Evolutionary conservation across 1,284 basidiomycete genomes (phyloP), one percentile per base, ranked within the genome.

Genomic region (Phellopilus nigrolimitatus): DNA sequence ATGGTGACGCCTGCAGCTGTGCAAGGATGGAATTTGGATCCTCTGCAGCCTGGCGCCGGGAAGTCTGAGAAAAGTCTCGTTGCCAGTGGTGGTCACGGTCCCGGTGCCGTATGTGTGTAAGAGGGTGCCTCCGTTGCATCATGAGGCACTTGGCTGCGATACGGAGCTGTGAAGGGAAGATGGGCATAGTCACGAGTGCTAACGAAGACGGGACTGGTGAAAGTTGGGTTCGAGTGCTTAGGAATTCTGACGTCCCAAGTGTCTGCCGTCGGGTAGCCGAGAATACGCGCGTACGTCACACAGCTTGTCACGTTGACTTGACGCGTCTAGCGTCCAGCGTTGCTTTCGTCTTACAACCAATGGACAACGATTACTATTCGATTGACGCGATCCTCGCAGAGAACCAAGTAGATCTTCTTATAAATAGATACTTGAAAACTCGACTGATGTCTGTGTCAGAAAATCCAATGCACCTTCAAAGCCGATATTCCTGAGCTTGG

Each of bases 301-400:
- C 25, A n/a, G 31, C 53, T 28, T 22, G 50, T 50, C 31, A 37
- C 31, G 53, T 21, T 40, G 38, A 19, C 42, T 28, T 31, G 37
- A 45, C 47, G 45, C 42, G 33, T 52, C 47, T 30, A 36, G 39
- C 36, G 49, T 50, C 40, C 38, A 34, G 24, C 42, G 36, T 38
- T 47, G 34, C 45, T 22, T 27, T 19, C 17, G 37, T 45, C 37
- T 38, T 54, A 36, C 21, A 4, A 30, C 50, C 47, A 47, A 91
- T 91, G 89, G 88, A 93, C 55, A 75, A 84, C 61, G 88, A 92
- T 63, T 95, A 94, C 66, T 94, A 88, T 67, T 91, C 88, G 0
- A 78, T 93, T 49, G 88, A 91, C 49, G 79, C 88, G 3, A 94
- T 95, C 56, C 76, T 95, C 17, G 86, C 91, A 13, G 91, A 93